A percentile compares a stretch with the other conserved stretches of the same genome.
Conservation (phyloP, 2,329 filamentous ascomycete species). For the Beauveria rudraprayagi region DNA sequence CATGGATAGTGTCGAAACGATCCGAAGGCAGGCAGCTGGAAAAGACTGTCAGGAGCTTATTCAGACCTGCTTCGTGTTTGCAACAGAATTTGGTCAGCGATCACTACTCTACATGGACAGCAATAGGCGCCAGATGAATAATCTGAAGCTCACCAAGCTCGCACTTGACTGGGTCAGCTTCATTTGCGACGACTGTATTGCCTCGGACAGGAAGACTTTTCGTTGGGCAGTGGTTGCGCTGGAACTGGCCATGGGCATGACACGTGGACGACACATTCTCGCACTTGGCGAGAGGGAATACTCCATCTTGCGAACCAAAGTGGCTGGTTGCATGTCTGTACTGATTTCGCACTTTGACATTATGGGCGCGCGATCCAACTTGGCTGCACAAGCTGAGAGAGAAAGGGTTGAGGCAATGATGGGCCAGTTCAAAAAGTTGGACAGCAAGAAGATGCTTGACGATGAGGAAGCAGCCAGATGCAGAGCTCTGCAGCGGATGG, state of each 20-base stretch:
- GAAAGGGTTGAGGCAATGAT: conserved; percentile 75
- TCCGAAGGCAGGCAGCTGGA: conserved; percentile 70
- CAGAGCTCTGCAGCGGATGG: conserved; percentile 67
- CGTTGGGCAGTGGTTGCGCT: conserved; percentile 93
- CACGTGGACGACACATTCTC: conserved; percentile 85
- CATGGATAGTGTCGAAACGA: conserved; percentile 96
- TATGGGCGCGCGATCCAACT: conserved; percentile 88
- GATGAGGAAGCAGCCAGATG: conserved; percentile 78
- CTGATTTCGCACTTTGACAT: conserved; percentile 98
- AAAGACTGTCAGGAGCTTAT: conserved; percentile 91
- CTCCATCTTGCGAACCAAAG: conserved; percentile 71
- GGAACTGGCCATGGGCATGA: conserved; percentile 97
- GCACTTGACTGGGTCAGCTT: conserved; percentile 97
- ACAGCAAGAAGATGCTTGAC: conserved; percentile 63
- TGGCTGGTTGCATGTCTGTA: conserved; percentile 94
- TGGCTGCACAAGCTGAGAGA: conserved; percentile 90
- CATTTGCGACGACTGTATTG: conserved; percentile 92
- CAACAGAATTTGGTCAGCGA: conserved; percentile 96
- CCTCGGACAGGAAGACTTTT: conserved; percentile 91
- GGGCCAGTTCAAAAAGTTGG: conserved; percentile 67
- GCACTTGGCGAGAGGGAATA: conserved; percentile 86
- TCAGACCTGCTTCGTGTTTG: conserved; percentile 95
- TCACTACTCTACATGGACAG: conserved; percentile 93
- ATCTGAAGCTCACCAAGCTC: conserved; percentile 85
- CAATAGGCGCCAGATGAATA: conserved; percentile 94